These are phyloP conservation scores for Rhytidiadelphus loreus DNA, from an alignment of 225 moss, liverwort and hornwort genomes.

Conservation along the genomic window DNA sequence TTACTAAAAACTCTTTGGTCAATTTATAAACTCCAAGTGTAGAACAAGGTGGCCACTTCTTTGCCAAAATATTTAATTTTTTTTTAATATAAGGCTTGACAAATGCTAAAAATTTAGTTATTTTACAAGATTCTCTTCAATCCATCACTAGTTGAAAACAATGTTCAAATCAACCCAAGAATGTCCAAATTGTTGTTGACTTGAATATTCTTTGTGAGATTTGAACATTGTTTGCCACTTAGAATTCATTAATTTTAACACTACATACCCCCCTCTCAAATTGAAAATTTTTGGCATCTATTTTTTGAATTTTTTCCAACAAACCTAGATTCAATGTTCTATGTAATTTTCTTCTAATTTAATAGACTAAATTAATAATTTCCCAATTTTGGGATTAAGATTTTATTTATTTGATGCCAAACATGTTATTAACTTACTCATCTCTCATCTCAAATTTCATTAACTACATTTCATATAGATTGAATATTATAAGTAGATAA, in stretches of 20 bases:
- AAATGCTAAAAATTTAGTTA: background rate
- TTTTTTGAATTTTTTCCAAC: background rate
- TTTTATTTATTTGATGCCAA: background rate
- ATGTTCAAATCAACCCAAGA: background rate
- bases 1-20: background rate
- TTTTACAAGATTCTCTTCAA: background rate
- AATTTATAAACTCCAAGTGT: background rate
- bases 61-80: background rate
- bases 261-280: background rate
- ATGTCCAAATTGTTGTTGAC: background rate
- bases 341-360: background rate
- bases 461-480: background rate
- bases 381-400: rapidly evolving
- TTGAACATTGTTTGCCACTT: rapidly evolving
- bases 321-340: rapidly evolving
- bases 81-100: background rate
- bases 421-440: background rate
- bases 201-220: background rate
- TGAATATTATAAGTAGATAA: background rate
- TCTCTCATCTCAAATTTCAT: background rate
- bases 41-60: background rate
- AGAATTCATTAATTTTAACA: too few species aligned
- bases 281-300: background rate
- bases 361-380: background rate
- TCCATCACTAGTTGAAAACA: background rate